These are phyloP conservation scores for Calendula officinalis DNA, from an alignment of 129 eudicot species.

Conservation along the genomic window DNA sequence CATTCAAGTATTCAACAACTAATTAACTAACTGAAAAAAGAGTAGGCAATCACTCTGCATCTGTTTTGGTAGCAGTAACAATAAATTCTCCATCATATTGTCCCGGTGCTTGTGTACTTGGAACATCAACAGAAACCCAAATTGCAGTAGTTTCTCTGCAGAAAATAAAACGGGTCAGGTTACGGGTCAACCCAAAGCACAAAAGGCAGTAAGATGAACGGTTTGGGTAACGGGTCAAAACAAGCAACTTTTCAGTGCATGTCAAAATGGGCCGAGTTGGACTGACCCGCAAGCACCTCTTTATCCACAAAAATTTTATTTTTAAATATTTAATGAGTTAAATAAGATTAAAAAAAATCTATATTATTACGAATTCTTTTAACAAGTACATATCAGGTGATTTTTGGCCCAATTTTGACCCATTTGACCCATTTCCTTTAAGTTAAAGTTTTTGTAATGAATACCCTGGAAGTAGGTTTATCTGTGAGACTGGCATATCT, in stretches of 20 bases:
- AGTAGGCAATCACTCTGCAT: constrained; percentile 77
- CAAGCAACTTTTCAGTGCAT: too few species aligned
- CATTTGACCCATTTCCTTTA: too few species aligned
- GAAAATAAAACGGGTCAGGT: not conserved
- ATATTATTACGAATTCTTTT: too few species aligned
- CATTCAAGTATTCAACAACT: constrained; percentile 12
- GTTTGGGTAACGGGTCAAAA: too few species aligned
- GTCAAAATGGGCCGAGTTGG: too few species aligned
- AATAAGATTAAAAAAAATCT: too few species aligned
- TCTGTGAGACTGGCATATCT: constrained; percentile 68
- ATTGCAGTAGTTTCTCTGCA: constrained; percentile 83
- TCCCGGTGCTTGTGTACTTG: constrained; percentile 77
- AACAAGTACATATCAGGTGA: too few species aligned
- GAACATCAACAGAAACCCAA: constrained; percentile 86
- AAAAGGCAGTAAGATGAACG: not conserved
- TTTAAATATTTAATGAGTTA: too few species aligned
- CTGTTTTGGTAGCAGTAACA: constrained; percentile 71
- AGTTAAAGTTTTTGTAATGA: too few species aligned
- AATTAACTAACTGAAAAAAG: constrained; percentile 47
- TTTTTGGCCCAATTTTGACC: too few species aligned
- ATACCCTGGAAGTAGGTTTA: constrained; percentile 85
- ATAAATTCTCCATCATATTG: constrained; percentile 88
- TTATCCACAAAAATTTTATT: too few species aligned
- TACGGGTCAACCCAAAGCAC: constrained; percentile 1
- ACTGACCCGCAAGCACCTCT: too few species aligned